Conservation (phyloP, 2,329 filamentous ascomycete genomes). For the Endoconidiophora polonica region DNA sequence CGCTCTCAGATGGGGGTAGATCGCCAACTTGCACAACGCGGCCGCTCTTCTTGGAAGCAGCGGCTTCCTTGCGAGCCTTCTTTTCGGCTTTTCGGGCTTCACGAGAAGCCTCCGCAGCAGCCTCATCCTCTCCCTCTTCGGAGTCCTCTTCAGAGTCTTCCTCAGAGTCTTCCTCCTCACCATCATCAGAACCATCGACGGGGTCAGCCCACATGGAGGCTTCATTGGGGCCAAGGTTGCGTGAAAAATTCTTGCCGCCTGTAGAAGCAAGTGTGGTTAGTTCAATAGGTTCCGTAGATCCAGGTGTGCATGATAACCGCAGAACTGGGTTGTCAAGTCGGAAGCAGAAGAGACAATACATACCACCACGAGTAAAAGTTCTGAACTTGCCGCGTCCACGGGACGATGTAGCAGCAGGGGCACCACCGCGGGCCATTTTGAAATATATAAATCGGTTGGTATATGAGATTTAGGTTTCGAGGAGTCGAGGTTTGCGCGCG, state of each 20-base stretch:
- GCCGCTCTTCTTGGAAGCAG: slow-evolving; percentile 58
- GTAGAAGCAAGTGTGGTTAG: slow-evolving; percentile 2
- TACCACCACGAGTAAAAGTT: slow-evolving; percentile 86
- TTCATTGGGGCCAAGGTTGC: slow-evolving; percentile 71
- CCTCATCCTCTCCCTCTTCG: slow-evolving; percentile 34
- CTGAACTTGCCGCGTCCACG: slow-evolving; percentile 83
- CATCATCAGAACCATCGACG: slow-evolving; percentile 33
- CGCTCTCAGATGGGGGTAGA: slow-evolving; percentile 55
- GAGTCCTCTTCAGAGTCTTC: slow-evolving; percentile 35
- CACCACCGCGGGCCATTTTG: slow-evolving; percentile 28
- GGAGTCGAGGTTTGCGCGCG: too few species aligned
- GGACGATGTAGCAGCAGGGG: slow-evolving; percentile 31
- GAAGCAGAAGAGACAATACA: slow-evolving; percentile 16
- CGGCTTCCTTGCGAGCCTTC: slow-evolving; percentile 82
- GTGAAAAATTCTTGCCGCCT: slow-evolving; percentile 94
- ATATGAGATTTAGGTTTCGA: too few species aligned
- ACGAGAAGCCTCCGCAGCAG: slow-evolving; percentile 42
- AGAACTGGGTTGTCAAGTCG: background rate
- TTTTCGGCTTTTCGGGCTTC: slow-evolving; percentile 77
- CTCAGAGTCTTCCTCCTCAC: slow-evolving; percentile 35
- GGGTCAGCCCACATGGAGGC: slow-evolving; percentile 58
- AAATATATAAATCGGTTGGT: background rate
- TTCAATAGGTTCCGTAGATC: background rate
- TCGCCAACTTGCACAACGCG: slow-evolving; percentile 68
- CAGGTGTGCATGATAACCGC: slow-evolving; percentile 7